These are phyloP conservation scores for Talaromyces piceae DNA, from an alignment of 2,329 filamentous ascomycete genomes.

Conservation along the genomic window DNA sequence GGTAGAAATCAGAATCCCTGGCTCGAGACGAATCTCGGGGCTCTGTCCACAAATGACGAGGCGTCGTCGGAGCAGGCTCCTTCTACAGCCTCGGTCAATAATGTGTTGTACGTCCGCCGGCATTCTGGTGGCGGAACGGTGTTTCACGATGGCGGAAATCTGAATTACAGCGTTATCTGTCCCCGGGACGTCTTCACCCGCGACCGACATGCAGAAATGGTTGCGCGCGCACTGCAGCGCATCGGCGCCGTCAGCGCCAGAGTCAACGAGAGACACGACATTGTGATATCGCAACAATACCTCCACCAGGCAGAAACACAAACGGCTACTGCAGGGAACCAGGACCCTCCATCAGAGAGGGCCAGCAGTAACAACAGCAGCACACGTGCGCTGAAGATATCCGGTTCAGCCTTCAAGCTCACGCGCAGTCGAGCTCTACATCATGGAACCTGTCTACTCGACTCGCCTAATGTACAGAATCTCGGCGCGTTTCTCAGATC, in stretches of 20 bases:
- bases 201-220: constrained; percentile 85
- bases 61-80: constrained; percentile 17
- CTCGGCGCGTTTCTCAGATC: constrained; percentile 68
- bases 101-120: constrained; percentile 64
- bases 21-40: constrained; percentile 73
- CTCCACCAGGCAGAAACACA: constrained; percentile 5
- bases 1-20: constrained; percentile 98
- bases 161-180: constrained; percentile 90
- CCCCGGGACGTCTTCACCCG: constrained; percentile 70
- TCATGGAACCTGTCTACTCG: constrained; percentile 83
- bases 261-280: constrained; percentile 90
- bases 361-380: constrained; percentile 12
- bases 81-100: constrained; percentile 20
- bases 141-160: constrained; percentile 86
- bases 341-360: constrained; percentile 30
- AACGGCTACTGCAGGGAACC: constrained; percentile 37
- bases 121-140: constrained; percentile 87
- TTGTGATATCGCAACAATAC: constrained; percentile 56
- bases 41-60: constrained; percentile 42
- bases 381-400: constrained; percentile 62
- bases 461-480: constrained; percentile 62
- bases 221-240: constrained; percentile 67
- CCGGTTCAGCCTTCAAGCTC: constrained; percentile 91
- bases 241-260: constrained; percentile 46
- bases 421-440: constrained; percentile 75